Percentiles rank a stretch among this genome's conserved stretches.
Evolutionary conservation across 1,139 yeast species (phyloP).

Genomic region (Blastobotrys illinoisensis): DNA sequence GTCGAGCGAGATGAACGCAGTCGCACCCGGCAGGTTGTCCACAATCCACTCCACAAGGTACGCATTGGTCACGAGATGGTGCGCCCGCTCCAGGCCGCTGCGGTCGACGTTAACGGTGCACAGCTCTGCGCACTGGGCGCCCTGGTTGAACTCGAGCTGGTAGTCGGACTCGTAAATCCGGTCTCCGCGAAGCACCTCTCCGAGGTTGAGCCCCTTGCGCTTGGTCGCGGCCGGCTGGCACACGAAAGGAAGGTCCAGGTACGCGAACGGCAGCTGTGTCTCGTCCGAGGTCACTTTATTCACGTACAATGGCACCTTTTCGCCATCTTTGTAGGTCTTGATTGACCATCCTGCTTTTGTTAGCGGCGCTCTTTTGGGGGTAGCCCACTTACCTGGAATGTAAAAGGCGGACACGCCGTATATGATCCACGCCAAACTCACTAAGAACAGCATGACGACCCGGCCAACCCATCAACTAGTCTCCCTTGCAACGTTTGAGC

Average conservation of each 20-base stretch:
- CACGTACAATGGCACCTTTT: conserved; percentile 62
- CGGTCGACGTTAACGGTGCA: conserved; percentile 58
- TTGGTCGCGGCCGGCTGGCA: conserved; percentile 52
- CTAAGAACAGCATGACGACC: background rate
- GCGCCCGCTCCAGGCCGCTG: conserved; percentile 51
- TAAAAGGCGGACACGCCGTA: conserved; percentile 13
- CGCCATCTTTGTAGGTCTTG: conserved; percentile 41
- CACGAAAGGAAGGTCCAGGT: conserved; percentile 71
- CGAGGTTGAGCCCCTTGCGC: conserved; percentile 59
- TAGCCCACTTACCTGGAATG: conserved; percentile 17
- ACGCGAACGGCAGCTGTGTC: conserved; percentile 74
- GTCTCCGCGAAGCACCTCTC: conserved; percentile 78
- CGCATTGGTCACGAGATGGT: conserved; percentile 56
- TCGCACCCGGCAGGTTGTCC: conserved; percentile 85
- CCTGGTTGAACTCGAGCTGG: conserved; percentile 53
- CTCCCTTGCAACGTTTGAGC: background rate
- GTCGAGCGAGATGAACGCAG: conserved; percentile 66
- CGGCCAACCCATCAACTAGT: background rate
- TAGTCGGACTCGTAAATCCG: conserved; percentile 73
- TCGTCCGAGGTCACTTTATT: conserved; percentile 75
- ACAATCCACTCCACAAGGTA: conserved; percentile 81
- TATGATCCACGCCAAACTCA: background rate
- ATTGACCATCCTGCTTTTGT: conserved; percentile 27
- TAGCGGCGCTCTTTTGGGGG: too few species aligned
- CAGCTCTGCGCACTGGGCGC: conserved; percentile 56